Evolutionary conservation across 352 stramenopile genomes (phyloP).

Genomic region (Paralagenidium karlingii): DNA sequence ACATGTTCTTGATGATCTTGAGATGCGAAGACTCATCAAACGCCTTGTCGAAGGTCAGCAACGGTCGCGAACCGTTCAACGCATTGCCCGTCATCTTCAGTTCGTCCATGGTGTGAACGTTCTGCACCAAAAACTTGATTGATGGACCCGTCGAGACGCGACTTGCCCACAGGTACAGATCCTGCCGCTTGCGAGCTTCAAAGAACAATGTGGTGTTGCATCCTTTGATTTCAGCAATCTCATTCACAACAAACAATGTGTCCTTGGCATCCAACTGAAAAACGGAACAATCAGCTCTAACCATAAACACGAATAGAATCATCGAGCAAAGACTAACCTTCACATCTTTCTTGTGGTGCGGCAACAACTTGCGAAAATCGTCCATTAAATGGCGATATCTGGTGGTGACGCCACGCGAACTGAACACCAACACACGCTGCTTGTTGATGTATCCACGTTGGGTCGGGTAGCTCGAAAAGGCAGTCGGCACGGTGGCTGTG

Average conservation of each 20-base stretch:
- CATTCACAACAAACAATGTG: conserved; percentile 92
- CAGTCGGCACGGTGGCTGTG: no score
- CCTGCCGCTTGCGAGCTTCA: conserved; percentile 94
- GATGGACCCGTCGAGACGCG: conserved; percentile 92
- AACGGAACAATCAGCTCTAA: neutral
- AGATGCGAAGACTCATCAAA: conserved; percentile 89
- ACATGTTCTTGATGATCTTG: conserved; percentile 94
- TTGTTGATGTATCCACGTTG: conserved; percentile 93
- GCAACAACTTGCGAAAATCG: conserved; percentile 95
- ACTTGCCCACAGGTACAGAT: conserved; percentile 98
- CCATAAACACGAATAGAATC: neutral
- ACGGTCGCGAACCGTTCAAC: conserved; percentile 92
- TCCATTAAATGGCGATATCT: conserved; percentile 97
- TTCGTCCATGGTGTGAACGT: conserved; percentile 99
- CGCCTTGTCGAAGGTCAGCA: conserved; percentile 95
- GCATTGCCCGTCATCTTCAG: conserved; percentile 99
- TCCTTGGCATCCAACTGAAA: conserved; percentile 88
- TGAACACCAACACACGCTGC: conserved; percentile 89
- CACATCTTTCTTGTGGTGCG: conserved; percentile 98
- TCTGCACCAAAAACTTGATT: conserved; percentile 97
- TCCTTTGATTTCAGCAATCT: conserved; percentile 97
- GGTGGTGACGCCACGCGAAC: conserved; percentile 86
- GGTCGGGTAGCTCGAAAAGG: no score
- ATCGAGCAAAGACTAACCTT: conserved; percentile 42
- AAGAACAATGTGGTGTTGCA: conserved; percentile 97